A percentile compares a stretch with the other conserved stretches of the same genome.
Evolutionary conservation across 2,329 filamentous ascomycete species (phyloP).

Genomic region (Sporothrix curviconia): DNA sequence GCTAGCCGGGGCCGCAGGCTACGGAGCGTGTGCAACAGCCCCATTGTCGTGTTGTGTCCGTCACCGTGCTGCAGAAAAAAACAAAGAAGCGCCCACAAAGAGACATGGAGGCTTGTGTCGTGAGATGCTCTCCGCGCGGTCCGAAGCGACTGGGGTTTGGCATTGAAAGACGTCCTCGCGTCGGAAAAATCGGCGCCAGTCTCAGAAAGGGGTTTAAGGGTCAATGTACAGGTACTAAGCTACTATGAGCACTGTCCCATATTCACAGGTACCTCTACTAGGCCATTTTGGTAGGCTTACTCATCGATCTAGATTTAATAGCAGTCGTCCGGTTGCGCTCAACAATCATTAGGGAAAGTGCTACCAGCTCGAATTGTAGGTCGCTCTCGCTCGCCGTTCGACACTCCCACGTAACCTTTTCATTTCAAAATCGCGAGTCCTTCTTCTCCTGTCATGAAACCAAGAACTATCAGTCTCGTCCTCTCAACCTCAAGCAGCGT

Average conservation of each 20-base stretch:
- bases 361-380: background rate
- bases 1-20: slow-evolving; percentile 23
- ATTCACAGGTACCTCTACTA: background rate
- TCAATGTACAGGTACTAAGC: background rate
- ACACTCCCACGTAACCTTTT: too few species aligned
- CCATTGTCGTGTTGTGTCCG: slow-evolving; percentile 7
- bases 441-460: background rate
- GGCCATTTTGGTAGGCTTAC: background rate
- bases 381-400: background rate
- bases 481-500: background rate
- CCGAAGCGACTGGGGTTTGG: slow-evolving; percentile 6
- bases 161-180: background rate
- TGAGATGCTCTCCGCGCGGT: slow-evolving; percentile 8
- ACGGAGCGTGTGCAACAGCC: slow-evolving; percentile 8
- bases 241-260: background rate
- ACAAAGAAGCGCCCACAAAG: background rate
- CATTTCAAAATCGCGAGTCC: too few species aligned
- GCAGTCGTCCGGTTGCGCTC: too few species aligned
- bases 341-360: background rate
- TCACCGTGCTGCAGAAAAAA: background rate
- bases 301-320: background rate
- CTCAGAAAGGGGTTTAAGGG: background rate
- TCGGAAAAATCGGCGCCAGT: slow-evolving; percentile 8
- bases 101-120: background rate
- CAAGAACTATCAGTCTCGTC: background rate